Conservation (phyloP, 805 yeast genomes). For the Grigorovia yakushimaensis region DNA sequence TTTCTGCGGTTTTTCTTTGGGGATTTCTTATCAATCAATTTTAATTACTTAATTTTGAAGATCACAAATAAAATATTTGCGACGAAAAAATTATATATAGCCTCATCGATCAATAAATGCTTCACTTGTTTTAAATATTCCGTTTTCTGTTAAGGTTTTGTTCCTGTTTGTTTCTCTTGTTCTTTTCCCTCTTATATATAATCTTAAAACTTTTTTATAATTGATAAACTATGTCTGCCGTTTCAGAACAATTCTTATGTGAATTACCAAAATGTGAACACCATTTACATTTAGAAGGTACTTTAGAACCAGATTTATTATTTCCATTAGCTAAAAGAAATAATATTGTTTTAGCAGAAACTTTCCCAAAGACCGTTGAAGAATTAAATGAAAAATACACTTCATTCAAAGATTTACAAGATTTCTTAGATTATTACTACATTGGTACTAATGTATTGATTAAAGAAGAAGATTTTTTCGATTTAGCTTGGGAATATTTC, state of each 20-base stretch:
- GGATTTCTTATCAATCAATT: not conserved
- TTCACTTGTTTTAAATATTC: not conserved
- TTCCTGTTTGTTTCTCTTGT: not conserved
- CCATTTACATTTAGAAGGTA: conserved; percentile 78
- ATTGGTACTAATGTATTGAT: conserved; percentile 72
- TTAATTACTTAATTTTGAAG: not conserved
- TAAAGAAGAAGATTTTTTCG: conserved; percentile 61
- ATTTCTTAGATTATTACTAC: conserved; percentile 69
- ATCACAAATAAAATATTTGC: too few species aligned
- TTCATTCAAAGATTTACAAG: conserved; percentile 59
- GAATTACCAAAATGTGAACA: conserved; percentile 84
- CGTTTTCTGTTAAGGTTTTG: not conserved
- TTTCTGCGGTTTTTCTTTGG: not conserved
- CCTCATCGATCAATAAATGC: not conserved
- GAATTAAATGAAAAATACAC: conserved; percentile 50
- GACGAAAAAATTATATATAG: not conserved
- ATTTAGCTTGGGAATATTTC: conserved; percentile 69
- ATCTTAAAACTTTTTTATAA: not conserved
- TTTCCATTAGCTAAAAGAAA: conserved; percentile 63
- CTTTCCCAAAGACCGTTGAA: conserved; percentile 51
- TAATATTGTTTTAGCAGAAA: conserved; percentile 46
- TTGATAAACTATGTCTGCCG: conserved; percentile 4
- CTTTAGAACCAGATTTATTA: conserved; percentile 64
- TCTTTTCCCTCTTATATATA: not conserved
- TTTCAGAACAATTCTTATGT: conserved; percentile 36